phyloP scores from a whole-genome alignment of 495 filamentous ascomycete species.

The Trichoderma orchidacearum region DNA sequence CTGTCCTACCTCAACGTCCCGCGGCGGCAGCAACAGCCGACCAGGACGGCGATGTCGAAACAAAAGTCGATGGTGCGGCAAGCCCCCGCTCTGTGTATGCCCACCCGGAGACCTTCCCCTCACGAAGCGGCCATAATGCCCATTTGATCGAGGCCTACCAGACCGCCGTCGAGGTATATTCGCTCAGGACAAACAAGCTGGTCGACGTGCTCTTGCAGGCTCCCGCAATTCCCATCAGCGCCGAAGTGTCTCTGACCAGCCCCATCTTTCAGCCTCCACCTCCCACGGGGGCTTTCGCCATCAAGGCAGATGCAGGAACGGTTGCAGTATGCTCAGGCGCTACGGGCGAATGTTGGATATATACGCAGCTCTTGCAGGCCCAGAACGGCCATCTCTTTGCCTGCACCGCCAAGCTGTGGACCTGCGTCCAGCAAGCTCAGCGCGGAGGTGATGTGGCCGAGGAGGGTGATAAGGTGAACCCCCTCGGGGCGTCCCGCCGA shows the following conservation, averaged over 20 bases:
- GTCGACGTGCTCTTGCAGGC: conserved; percentile 54
- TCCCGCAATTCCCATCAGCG: conserved; percentile 29
- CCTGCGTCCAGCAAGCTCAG: conserved; percentile 46
- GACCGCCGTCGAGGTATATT: conserved; percentile 77
- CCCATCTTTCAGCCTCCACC: conserved; percentile 43
- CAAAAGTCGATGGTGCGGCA: conserved; percentile 23
- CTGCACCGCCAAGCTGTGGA: conserved; percentile 77
- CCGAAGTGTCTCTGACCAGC: conserved; percentile 28
- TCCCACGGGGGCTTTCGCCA: conserved; percentile 54
- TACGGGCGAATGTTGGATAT: conserved; percentile 80
- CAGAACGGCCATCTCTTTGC: conserved; percentile 34
- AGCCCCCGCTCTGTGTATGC: conserved; percentile 14
- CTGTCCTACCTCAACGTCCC: conserved; percentile 27
- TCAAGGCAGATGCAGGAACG: conserved; percentile 53
- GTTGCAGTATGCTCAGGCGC: conserved; percentile 61
- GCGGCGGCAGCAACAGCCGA: conserved; percentile 12
- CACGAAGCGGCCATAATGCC: conserved; percentile 5
- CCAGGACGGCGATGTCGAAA: conserved; percentile 23
- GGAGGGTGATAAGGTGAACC: conserved; percentile 28
- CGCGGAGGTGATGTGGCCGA: conserved; percentile 27
- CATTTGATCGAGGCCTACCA: conserved; percentile 47
- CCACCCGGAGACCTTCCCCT: conserved; percentile 12
- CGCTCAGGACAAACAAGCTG: conserved; percentile 51
- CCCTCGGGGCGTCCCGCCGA: conserved; percentile 9
- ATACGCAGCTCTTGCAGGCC: conserved; percentile 24